Percentiles rank a stretch among this genome's conserved stretches.
Evolutionary conservation across 2,329 filamentous ascomycete genomes (phyloP).

Genomic region (Botrytis fabae): DNA sequence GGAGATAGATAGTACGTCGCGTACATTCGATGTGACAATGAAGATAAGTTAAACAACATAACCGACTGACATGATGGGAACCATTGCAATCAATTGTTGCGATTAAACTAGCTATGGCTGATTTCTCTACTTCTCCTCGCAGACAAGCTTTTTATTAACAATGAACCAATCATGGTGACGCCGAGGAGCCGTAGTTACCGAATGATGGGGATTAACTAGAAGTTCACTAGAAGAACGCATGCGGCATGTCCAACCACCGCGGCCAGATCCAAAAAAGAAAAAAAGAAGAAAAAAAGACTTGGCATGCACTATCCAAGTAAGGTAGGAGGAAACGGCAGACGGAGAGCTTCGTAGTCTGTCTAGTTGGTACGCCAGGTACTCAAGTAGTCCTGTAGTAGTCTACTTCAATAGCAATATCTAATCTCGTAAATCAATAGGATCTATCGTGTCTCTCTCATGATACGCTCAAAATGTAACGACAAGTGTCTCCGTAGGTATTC

Average conservation of each 20-base stretch:
- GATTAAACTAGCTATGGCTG: neutral
- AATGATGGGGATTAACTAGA: conserved; percentile 22
- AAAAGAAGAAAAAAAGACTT: neutral
- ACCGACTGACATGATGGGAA: neutral
- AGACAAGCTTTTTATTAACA: neutral
- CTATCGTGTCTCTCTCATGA: neutral
- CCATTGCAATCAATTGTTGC: neutral
- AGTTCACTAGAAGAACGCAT: conserved; percentile 6
- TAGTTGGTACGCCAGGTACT: too few relatives aligned
- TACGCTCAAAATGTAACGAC: neutral
- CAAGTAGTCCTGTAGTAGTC: neutral
- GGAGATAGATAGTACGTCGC: neutral
- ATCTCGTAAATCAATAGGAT: neutral
- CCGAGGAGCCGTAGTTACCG: conserved; percentile 15
- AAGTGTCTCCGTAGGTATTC: neutral
- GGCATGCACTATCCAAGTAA: neutral
- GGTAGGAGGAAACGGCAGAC: neutral
- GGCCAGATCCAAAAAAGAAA: neutral
- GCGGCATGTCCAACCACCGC: neutral
- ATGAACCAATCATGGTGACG: conserved; percentile 16
- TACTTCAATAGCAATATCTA: neutral
- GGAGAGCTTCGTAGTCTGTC: too few relatives aligned
- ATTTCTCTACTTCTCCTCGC: too few relatives aligned
- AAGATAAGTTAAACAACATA: neutral
- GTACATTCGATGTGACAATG: conserved; percentile 5